phyloP scores from a whole-genome alignment of 2,329 filamentous ascomycete genomes.

The Blastomyces gilchristii region DNA sequence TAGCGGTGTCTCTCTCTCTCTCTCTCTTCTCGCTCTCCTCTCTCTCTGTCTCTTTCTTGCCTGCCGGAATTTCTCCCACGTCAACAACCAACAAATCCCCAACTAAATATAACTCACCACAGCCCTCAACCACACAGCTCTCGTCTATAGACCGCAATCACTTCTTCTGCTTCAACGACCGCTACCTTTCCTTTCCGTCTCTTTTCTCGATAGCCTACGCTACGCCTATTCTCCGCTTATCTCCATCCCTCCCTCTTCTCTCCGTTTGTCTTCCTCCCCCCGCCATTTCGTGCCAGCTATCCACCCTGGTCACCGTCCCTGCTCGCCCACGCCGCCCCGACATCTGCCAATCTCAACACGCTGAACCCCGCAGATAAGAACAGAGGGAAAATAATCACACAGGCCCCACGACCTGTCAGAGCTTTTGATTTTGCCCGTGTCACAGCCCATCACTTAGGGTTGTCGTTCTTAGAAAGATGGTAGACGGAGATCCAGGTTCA shows the following conservation, averaged over 20 bases:
- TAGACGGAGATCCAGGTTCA: slow-evolving; percentile 86
- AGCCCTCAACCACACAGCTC: neutral
- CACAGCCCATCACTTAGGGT: slow-evolving; percentile 24
- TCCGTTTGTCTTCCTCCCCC: slow-evolving; percentile 9
- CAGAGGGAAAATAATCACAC: slow-evolving; percentile 4
- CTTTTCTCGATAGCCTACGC: slow-evolving; percentile 6
- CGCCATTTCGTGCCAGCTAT: slow-evolving; percentile 7
- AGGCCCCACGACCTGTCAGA: slow-evolving; percentile 10
- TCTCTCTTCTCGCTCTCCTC: neutral
- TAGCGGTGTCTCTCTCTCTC: neutral
- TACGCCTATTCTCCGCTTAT: slow-evolving; percentile 8
- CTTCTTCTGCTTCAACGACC: neutral
- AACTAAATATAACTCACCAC: neutral
- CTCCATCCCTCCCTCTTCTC: slow-evolving; percentile 12
- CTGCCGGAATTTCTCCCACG: slow-evolving; percentile 8
- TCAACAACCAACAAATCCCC: neutral
- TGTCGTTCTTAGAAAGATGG: slow-evolving; percentile 58
- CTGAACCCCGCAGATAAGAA: slow-evolving; percentile 7
- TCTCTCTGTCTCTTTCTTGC: neutral
- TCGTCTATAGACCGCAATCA: neutral
- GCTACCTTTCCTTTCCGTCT: slow-evolving; percentile 16
- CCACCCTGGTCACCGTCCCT: slow-evolving; percentile 5
- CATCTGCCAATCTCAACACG: neutral
- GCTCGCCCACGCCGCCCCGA: neutral
- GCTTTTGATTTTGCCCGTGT: slow-evolving; percentile 17